Conservation (phyloP, 2,329 filamentous ascomycete species). For the Phialophora expanda region DNA sequence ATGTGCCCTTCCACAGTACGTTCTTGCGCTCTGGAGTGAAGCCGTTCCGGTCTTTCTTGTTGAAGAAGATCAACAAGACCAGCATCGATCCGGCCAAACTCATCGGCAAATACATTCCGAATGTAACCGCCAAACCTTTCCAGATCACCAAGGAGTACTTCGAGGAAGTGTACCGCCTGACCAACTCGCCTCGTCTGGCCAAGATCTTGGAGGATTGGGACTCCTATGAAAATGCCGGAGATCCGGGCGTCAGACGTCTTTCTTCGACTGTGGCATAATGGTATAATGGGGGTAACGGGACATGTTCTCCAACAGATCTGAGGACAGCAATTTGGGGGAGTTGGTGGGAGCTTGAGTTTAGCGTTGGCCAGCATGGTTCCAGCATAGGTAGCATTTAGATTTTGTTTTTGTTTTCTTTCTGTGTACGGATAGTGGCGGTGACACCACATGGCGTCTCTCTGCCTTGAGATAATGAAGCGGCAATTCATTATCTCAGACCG, state of each 20-base stretch:
- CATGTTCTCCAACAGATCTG: not conserved
- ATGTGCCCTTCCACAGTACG: constrained; percentile 96
- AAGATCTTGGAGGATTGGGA: constrained; percentile 80
- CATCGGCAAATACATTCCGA: constrained; percentile 98
- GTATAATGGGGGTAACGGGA: not conserved
- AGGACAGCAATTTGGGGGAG: not conserved
- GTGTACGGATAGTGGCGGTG: constrained; percentile 20
- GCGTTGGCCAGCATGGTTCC: constrained; percentile 3
- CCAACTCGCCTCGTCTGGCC: constrained; percentile 69
- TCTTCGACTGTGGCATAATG: constrained; percentile 35
- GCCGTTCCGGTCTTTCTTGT: constrained; percentile 95
- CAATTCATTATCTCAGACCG: constrained; percentile 24
- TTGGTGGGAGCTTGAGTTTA: constrained; percentile 7
- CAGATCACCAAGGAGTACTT: constrained; percentile 98
- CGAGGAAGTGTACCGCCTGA: constrained; percentile 95
- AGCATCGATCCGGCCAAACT: constrained; percentile 97
- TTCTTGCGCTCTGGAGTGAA: constrained; percentile 98
- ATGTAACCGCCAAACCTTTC: constrained; percentile 95
- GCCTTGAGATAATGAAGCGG: constrained; percentile 31
- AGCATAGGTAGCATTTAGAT: constrained; percentile 25
- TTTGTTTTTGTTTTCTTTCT: constrained; percentile 29
- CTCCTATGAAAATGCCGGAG: constrained; percentile 61
- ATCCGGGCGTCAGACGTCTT: constrained; percentile 27
- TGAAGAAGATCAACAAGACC: constrained; percentile 99
- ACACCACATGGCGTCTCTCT: constrained; percentile 4